These are phyloP conservation scores for Xylaria sp. DNA, from an alignment of 2,329 filamentous ascomycete genomes.

Conservation along the genomic window DNA sequence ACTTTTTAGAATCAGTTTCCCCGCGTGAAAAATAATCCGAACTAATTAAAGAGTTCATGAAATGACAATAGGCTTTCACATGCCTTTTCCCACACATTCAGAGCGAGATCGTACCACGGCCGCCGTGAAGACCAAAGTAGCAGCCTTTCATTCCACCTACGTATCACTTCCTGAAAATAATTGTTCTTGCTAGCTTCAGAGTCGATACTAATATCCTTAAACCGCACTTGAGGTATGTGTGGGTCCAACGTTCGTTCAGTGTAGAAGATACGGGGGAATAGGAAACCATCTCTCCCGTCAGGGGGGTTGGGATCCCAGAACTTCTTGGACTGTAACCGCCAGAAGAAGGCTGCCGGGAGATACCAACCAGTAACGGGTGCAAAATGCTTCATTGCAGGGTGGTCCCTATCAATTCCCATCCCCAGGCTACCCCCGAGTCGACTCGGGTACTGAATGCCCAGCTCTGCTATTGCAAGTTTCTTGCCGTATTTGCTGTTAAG, in stretches of 20 bases:
- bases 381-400: background rate
- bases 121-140: background rate
- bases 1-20: background rate
- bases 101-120: background rate
- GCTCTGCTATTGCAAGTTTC: background rate
- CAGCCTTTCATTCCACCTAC: background rate
- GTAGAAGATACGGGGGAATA: background rate
- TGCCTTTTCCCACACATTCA: background rate
- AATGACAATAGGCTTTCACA: background rate
- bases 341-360: slow-evolving; percentile 2
- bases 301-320: slow-evolving; percentile 13
- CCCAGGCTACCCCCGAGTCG: background rate
- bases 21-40: too few relatives aligned
- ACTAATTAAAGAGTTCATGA: background rate
- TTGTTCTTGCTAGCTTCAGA: background rate
- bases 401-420: background rate
- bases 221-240: background rate
- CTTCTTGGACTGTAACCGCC: slow-evolving; percentile 17
- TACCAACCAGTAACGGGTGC: background rate
- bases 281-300: background rate
- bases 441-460: background rate
- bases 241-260: too few relatives aligned
- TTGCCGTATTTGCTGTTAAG: background rate
- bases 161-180: background rate
- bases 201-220: background rate